Percentiles rank a stretch among this genome's conserved stretches.
Evolutionary conservation across 805 yeast genomes (phyloP).

Genomic region (Candida boleticola): DNA sequence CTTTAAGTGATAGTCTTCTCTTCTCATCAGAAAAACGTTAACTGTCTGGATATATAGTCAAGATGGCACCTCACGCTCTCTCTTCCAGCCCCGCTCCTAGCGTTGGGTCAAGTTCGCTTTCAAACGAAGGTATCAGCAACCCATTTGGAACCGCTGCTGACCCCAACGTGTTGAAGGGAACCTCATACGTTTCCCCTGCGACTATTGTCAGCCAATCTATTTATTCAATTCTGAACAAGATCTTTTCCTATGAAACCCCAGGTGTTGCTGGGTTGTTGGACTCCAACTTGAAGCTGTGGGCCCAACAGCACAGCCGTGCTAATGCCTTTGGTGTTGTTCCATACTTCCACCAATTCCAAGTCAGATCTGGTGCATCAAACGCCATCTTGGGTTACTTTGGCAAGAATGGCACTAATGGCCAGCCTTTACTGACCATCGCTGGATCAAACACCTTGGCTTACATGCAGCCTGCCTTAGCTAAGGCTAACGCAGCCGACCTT

Average conservation of each 20-base stretch:
- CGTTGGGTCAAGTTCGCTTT: not conserved
- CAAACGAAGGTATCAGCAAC: slow-evolving; percentile 8
- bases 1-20: not conserved
- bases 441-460: slow-evolving; percentile 67
- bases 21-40: not conserved
- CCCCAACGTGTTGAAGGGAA: slow-evolving; percentile 48
- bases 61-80: slow-evolving; percentile 16
- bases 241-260: slow-evolving; percentile 69
- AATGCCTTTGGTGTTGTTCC: slow-evolving; percentile 63
- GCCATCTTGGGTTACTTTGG: slow-evolving; percentile 70
- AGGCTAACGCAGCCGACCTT: slow-evolving; percentile 28
- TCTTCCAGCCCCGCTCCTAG: slow-evolving; percentile 6
- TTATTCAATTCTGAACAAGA: slow-evolving; percentile 47
- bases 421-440: slow-evolving; percentile 48
- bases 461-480: slow-evolving; percentile 60
- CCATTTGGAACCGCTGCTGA: slow-evolving; percentile 67
- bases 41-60: no score
- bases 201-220: slow-evolving; percentile 55
- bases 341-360: slow-evolving; percentile 57
- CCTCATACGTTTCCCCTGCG: slow-evolving; percentile 53
- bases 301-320: slow-evolving; percentile 41
- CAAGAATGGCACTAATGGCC: slow-evolving; percentile 29
- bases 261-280: slow-evolving; percentile 63
- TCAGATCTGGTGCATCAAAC: slow-evolving; percentile 82
- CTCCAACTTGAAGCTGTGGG: slow-evolving; percentile 61